A percentile compares a stretch with the other conserved stretches of the same genome.
Evolutionary conservation across 225 moss, liverwort and hornwort species (phyloP).

Genomic region (Sphagnum contortum): DNA sequence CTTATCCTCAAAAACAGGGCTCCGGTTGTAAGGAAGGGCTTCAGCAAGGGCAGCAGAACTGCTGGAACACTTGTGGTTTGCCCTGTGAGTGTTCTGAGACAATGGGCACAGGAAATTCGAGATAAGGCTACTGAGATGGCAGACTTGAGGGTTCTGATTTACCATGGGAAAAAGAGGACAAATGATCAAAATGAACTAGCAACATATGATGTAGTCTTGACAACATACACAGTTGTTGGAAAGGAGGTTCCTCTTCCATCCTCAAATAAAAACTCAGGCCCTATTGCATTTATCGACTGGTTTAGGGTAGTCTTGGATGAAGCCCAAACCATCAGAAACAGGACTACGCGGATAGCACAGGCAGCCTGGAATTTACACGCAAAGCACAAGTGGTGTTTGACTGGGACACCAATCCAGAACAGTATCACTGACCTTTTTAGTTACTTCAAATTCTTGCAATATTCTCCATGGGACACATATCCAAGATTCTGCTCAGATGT

Average conservation of each 20-base stretch:
- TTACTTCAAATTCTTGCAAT: constrained; percentile 92
- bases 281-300: constrained; percentile 89
- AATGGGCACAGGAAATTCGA: constrained; percentile 84
- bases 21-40: constrained; percentile 18
- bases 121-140: constrained; percentile 76
- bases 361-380: constrained; percentile 94
- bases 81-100: constrained; percentile 94
- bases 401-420: constrained; percentile 98
- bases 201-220: constrained; percentile 84
- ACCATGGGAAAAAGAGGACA: constrained; percentile 90
- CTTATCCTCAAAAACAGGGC: constrained; percentile 86
- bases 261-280: constrained; percentile 65
- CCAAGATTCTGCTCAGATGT: constrained; percentile 72
- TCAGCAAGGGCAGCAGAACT: constrained; percentile 66
- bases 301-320: constrained; percentile 96
- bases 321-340: constrained; percentile 96
- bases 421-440: constrained; percentile 90
- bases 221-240: constrained; percentile 89
- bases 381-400: constrained; percentile 93
- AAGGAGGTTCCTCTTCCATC: constrained; percentile 81
- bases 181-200: constrained; percentile 82
- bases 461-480: constrained; percentile 76
- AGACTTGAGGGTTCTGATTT: constrained; percentile 59
- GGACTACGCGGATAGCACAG: constrained; percentile 84
- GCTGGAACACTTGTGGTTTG: constrained; percentile 97